Evolutionary conservation across 1,284 basidiomycete genomes (phyloP).

Genomic region (Cryptococcus jaspeensis): DNA sequence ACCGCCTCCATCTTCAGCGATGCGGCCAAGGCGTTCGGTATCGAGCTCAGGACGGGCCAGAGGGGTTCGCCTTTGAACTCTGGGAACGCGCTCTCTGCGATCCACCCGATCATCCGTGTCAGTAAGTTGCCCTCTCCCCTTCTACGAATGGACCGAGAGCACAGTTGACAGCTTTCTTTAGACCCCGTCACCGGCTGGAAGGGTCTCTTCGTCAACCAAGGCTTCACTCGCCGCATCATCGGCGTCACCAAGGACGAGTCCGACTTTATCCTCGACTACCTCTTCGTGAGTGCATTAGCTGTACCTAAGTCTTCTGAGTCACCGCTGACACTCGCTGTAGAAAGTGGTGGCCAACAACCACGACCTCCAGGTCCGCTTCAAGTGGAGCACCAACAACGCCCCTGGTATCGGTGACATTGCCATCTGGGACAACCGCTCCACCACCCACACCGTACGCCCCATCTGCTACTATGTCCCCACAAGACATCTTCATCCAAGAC

Average conservation of each 20-base stretch:
- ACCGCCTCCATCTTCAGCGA: constrained; percentile 60
- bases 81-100: constrained; percentile 58
- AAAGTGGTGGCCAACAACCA: constrained; percentile 54
- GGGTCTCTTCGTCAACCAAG: constrained; percentile 62
- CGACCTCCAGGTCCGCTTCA: constrained; percentile 60
- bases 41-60: constrained; percentile 23
- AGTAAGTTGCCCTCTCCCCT: neutral
- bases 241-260: constrained; percentile 63
- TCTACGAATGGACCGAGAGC: neutral
- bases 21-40: constrained; percentile 29
- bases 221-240: constrained; percentile 63
- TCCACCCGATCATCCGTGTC: constrained; percentile 55
- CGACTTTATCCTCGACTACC: constrained; percentile 45
- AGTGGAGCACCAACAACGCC: constrained; percentile 41
- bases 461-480: neutral
- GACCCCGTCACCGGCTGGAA: constrained; percentile 68
- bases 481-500: neutral
- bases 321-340: constrained; percentile 42
- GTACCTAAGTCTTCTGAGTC: neutral
- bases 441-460: neutral
- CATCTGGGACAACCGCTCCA: constrained; percentile 53
- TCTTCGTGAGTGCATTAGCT: constrained; percentile 12
- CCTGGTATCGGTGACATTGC: constrained; percentile 33
- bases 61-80: constrained; percentile 62
- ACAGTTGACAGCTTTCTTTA: neutral